These are phyloP conservation scores for Lactarius tabidus DNA, from an alignment of 768 basidiomycete species.

Conservation along the genomic window DNA sequence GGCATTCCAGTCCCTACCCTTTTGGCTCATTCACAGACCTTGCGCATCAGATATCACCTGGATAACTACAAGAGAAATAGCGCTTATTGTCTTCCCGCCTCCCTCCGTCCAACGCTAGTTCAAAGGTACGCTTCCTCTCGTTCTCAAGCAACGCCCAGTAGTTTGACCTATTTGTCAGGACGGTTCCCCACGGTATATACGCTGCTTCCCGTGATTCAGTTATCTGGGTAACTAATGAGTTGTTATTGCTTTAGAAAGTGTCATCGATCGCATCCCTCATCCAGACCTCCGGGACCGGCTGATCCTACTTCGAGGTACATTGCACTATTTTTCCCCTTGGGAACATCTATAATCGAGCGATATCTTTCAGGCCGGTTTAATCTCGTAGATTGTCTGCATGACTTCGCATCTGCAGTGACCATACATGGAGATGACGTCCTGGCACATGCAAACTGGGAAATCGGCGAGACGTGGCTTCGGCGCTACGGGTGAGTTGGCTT, in stretches of 20 bases:
- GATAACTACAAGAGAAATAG: slow-evolving; percentile 86
- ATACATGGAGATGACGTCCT: slow-evolving; percentile 91
- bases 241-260: slow-evolving; percentile 56
- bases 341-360: slow-evolving; percentile 1
- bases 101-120: slow-evolving; percentile 81
- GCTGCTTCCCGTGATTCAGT: background rate
- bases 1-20: background rate
- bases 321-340: background rate
- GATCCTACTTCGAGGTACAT: slow-evolving; percentile 75
- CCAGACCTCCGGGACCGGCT: slow-evolving; percentile 88
- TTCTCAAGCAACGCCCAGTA: background rate
- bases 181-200: slow-evolving; percentile 74
- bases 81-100: slow-evolving; percentile 83
- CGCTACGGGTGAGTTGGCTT: slow-evolving; percentile 63
- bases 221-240: slow-evolving; percentile 1
- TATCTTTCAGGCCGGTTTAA: slow-evolving; percentile 63
- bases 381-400: slow-evolving; percentile 73
- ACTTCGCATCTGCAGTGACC: slow-evolving; percentile 62
- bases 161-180: slow-evolving; percentile 36
- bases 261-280: slow-evolving; percentile 88
- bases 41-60: slow-evolving; percentile 68
- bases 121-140: slow-evolving; percentile 53
- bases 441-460: slow-evolving; percentile 88
- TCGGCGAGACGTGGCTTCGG: slow-evolving; percentile 76
- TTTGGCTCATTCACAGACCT: slow-evolving; percentile 6